Percentiles rank a stretch among this genome's conserved stretches.
These are phyloP conservation scores for Suillus occidentalis DNA, from an alignment of 768 basidiomycete species.

Conservation along the genomic window DNA sequence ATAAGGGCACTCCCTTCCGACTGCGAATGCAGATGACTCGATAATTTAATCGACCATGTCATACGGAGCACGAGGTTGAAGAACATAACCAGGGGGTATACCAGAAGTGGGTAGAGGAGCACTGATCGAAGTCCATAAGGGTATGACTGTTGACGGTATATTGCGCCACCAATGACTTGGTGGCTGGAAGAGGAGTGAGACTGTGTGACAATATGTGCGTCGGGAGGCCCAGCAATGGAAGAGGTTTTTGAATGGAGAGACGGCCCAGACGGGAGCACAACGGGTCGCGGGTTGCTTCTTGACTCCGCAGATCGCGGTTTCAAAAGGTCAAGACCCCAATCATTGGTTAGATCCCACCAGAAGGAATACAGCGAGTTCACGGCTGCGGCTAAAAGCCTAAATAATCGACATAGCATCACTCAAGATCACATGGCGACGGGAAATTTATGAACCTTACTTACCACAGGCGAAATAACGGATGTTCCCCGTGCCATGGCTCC, in stretches of 20 bases:
- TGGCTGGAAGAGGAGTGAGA: slow-evolving; percentile 22
- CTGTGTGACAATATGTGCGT: slow-evolving; percentile 4
- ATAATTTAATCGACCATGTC: slow-evolving; percentile 92
- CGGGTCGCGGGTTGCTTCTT: slow-evolving; percentile 38
- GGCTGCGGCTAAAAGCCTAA: slow-evolving; percentile 79
- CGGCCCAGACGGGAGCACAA: slow-evolving; percentile 47
- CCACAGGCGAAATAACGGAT: slow-evolving; percentile 84
- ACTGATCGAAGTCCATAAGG: slow-evolving; percentile 74
- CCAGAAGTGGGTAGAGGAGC: slow-evolving; percentile 75
- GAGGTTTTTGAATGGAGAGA: slow-evolving; percentile 41
- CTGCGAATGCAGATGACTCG: slow-evolving; percentile 77
- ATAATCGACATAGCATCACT: slow-evolving; percentile 10
- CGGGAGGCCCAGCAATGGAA: slow-evolving; percentile 21
- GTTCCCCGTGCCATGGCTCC: slow-evolving; percentile 71
- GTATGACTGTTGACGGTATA: slow-evolving; percentile 34
- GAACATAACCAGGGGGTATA: slow-evolving; percentile 82
- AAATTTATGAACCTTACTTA: slow-evolving; percentile 48
- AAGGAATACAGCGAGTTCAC: slow-evolving; percentile 94
- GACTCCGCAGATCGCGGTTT: slow-evolving; percentile 33
- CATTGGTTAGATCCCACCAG: slow-evolving; percentile 99
- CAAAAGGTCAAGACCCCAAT: slow-evolving; percentile 91
- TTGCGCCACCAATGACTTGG: slow-evolving; percentile 1
- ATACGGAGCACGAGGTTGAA: slow-evolving; percentile 87
- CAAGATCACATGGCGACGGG: neutral
- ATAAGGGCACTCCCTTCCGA: slow-evolving; percentile 80